Conservation (phyloP, 306 rosid species). For the Cucumis cinereus region DNA sequence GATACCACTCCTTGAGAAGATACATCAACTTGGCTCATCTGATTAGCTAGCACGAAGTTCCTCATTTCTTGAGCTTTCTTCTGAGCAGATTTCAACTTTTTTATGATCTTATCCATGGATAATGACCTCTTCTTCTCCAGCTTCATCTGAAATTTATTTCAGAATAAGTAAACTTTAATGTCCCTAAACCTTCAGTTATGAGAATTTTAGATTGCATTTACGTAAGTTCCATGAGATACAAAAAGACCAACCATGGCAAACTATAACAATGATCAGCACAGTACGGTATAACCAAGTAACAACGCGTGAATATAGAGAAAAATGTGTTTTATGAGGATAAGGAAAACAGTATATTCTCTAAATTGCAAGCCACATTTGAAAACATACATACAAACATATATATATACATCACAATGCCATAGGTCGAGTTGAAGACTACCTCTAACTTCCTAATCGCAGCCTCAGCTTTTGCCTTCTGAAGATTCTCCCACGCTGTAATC, state of each 20-base stretch:
- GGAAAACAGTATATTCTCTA: neutral
- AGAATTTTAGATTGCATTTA: neutral
- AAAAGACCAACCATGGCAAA: neutral
- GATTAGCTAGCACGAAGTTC: conserved; percentile 39
- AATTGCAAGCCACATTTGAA: neutral
- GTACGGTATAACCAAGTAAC: neutral
- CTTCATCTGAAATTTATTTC: conserved; percentile 57
- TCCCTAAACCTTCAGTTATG: neutral
- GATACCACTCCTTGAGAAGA: conserved; percentile 37
- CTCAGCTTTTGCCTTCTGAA: conserved; percentile 97
- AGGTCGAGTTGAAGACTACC: conserved; percentile 30
- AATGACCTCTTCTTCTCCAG: conserved; percentile 89
- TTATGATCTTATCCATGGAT: conserved; percentile 91
- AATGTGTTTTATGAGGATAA: neutral
- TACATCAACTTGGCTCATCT: conserved; percentile 44
- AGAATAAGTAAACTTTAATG: neutral
- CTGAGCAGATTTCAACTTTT: conserved; percentile 67
- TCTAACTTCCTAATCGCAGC: conserved; percentile 88
- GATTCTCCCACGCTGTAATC: conserved; percentile 94
- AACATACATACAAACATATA: neutral
- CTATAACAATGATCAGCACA: neutral
- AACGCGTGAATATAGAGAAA: neutral
- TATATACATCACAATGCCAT: too few species aligned
- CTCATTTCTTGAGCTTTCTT: conserved; percentile 92
- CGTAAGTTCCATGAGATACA: neutral